Conservation (phyloP, 805 yeast species). For the Jamesozyma gamospora region DNA sequence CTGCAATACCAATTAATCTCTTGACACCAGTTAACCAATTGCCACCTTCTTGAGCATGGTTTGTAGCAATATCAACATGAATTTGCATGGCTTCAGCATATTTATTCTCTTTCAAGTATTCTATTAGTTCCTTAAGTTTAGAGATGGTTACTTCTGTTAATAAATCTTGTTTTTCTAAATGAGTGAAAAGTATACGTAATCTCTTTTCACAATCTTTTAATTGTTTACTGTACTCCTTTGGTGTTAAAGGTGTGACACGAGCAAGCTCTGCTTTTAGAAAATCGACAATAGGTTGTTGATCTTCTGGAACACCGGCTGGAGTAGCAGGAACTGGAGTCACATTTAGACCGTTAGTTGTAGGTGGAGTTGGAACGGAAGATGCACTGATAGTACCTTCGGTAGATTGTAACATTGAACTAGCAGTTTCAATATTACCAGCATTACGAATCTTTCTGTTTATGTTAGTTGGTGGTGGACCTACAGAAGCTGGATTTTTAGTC, state of each 20-base stretch:
- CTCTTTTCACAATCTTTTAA: conserved; percentile 76
- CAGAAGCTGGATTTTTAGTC: conserved; percentile 10
- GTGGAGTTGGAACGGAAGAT: conserved; percentile 1
- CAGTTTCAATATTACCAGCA: conserved; percentile 14
- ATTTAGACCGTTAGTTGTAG: conserved; percentile 3
- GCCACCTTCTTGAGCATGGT: conserved; percentile 65
- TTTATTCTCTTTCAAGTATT: conserved; percentile 43
- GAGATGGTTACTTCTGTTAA: conserved; percentile 47
- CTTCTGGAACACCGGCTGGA: conserved; percentile 39
- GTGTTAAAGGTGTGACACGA: conserved; percentile 60
- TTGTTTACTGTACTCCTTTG: conserved; percentile 64
- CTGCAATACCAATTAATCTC: conserved; percentile 70
- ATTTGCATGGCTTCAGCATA: conserved; percentile 48
- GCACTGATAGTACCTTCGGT: conserved; percentile 6
- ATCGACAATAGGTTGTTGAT: conserved; percentile 48
- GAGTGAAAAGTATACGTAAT: conserved; percentile 63
- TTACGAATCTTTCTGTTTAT: conserved; percentile 16
- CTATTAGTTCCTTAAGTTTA: conserved; percentile 42
- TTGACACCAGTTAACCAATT: conserved; percentile 90
- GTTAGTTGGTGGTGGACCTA: conserved; percentile 29
- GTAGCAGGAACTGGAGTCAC: conserved; percentile 16
- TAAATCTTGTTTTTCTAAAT: conserved; percentile 62
- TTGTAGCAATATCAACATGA: conserved; percentile 51
- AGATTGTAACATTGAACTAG: conserved; percentile 15
- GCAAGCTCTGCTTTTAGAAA: conserved; percentile 45